Conservation (phyloP, 345 rosid genomes). For the Moringa oleifera region DNA sequence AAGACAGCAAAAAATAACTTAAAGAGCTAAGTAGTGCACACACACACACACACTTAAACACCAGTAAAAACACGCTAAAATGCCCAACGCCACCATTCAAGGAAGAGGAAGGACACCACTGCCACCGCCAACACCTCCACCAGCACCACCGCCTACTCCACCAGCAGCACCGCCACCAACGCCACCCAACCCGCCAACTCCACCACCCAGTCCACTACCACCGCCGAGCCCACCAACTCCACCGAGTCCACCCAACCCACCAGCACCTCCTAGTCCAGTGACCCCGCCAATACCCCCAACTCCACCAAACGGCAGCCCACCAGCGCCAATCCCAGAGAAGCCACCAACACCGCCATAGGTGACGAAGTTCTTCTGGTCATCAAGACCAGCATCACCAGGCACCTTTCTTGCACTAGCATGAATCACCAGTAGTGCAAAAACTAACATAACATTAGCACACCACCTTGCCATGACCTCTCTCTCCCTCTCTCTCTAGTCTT, state of each 20-base stretch:
- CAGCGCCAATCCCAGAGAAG: constrained; percentile 47
- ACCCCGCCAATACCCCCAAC: constrained; percentile 48
- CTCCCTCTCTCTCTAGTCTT: not conserved
- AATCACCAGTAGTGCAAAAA: constrained; percentile 31
- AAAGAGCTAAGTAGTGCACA: too few species aligned
- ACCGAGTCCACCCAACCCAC: constrained; percentile 29
- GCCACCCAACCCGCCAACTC: constrained; percentile 26
- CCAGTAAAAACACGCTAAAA: too few species aligned
- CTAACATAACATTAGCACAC: constrained; percentile 10
- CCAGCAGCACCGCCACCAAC: constrained; percentile 23
- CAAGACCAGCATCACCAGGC: constrained; percentile 36
- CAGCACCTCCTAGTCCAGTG: constrained; percentile 31
- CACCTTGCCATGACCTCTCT: not conserved
- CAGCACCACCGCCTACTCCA: constrained; percentile 27
- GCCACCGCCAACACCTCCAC: constrained; percentile 23
- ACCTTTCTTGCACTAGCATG: constrained; percentile 32
- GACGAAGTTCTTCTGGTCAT: constrained; percentile 66
- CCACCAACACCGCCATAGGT: constrained; percentile 69
- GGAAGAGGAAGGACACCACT: constrained; percentile 30
- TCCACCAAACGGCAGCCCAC: constrained; percentile 50
- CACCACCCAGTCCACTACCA: constrained; percentile 21
- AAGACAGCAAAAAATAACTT: too few species aligned
- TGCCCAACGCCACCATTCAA: constrained; percentile 17
- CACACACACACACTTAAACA: too few species aligned
- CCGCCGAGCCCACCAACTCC: constrained; percentile 29